These are phyloP conservation scores for Aegilops umbellulata DNA, from an alignment of 176 grass and related monocot species.

Conservation along the genomic window DNA sequence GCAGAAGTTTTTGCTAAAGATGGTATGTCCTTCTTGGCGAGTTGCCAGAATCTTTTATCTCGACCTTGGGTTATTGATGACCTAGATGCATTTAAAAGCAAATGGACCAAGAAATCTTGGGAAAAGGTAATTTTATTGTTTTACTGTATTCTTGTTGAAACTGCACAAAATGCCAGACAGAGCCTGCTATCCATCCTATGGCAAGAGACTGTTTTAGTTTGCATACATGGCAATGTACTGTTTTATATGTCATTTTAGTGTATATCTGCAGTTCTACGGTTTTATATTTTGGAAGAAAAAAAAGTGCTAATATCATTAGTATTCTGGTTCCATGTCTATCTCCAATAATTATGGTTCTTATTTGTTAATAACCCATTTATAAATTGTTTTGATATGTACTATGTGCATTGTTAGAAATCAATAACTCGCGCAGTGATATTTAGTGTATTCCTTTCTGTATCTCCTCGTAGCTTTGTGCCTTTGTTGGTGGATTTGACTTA, in stretches of 20 bases:
- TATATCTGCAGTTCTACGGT: background rate
- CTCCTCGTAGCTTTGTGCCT: background rate
- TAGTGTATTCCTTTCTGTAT: background rate
- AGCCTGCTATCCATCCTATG: background rate
- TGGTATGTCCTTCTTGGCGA: constrained; percentile 95
- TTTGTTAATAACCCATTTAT: background rate
- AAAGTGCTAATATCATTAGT: background rate
- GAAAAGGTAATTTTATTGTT: constrained; percentile 62
- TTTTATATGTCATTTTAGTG: background rate
- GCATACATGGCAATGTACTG: constrained; percentile 7
- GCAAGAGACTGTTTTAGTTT: background rate
- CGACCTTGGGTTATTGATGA: constrained; percentile 97
- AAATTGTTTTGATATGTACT: background rate
- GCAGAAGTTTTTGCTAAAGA: constrained; percentile 99
- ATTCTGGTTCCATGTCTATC: constrained; percentile 2
- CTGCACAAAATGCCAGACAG: background rate
- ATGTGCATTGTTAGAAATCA: background rate
- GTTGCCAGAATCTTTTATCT: constrained; percentile 89
- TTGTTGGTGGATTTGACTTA: background rate
- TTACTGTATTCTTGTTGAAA: background rate
- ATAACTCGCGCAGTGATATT: background rate
- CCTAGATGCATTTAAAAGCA: constrained; percentile 69
- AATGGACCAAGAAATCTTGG: constrained; percentile 85
- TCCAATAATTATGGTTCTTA: background rate
- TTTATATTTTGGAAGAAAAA: background rate